Base-by-base conservation (phyloP, 352 stramenopile genomes). In the Globisporangium sylvaticum region DNA sequence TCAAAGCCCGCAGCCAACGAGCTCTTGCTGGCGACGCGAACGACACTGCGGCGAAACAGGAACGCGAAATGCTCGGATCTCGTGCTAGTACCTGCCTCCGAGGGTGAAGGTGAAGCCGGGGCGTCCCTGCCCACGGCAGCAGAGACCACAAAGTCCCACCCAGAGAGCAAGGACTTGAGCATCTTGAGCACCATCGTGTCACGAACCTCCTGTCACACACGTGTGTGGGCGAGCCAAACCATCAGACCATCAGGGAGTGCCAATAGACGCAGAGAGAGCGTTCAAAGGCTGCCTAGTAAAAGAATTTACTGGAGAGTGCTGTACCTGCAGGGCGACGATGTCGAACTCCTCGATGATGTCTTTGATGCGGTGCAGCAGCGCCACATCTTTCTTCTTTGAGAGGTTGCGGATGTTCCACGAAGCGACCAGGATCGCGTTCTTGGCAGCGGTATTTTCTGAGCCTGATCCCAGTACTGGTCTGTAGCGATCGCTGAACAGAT, bases 341-440 rank as follows among this genome's bases (percentile, higher is more conserved):
- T 93, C 83, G n/a, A 90, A 93, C 53, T 87, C 73, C 18, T 71
- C 42, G 25, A 91, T 62, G 42, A 87, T 62, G 1, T 77, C 72
- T 3, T 70, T 71, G 27, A 93, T 88, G n/a, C 77, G 75, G 22
- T 83, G 24, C 3, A 90, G 56, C 4, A 77, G 64, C 34, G 64
- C 60, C 12, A 70, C 67, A 5, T 84, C 73, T 42, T 82, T 80
- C n/a, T 62, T 67, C 27, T 73, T 76, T 3, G 83, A 91, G 64
- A 91, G 66, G 54, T 90, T 89, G 71, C 81, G 80, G n/a, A 93
- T 82, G 31, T 93, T 93, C 81, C 80, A 91, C 61, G 81, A 89
- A 0, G 78, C 84, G 7, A 90, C 62, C 39, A 92, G 65, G 22
- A 92, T 25, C 24, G 69, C 67, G 27, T 29, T 64, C 4, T 46